phyloP scores from a whole-genome alignment of 164 flowering plant species.

The Magnolia sinica region DNA sequence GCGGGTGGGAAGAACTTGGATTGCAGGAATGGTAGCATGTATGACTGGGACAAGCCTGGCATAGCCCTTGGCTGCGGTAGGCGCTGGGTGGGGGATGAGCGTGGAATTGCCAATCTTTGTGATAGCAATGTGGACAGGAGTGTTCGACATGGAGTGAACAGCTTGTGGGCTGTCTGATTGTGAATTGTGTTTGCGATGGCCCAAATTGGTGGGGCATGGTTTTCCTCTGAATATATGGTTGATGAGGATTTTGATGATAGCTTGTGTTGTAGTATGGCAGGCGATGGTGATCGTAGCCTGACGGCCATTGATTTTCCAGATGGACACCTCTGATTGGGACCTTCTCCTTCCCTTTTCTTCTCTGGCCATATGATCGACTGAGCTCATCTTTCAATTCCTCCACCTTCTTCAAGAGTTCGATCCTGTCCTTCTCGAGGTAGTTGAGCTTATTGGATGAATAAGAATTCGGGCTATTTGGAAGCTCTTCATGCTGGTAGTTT shows the following conservation, averaged over 20 bases:
- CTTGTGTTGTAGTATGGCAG: constrained; percentile 13
- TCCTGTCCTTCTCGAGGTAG: constrained; percentile 35
- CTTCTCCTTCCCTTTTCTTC: constrained; percentile 21
- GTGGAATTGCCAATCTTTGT: constrained; percentile 33
- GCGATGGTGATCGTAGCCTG: constrained; percentile 14
- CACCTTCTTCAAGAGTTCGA: constrained; percentile 53
- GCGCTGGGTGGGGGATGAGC: constrained; percentile 25
- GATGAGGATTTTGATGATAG: constrained; percentile 21
- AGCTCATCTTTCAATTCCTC: constrained; percentile 58
- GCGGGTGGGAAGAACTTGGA: constrained; percentile 42
- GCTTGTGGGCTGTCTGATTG: constrained; percentile 40
- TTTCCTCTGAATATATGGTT: constrained; percentile 22
- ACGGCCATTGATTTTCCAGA: constrained; percentile 23
- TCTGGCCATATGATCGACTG: constrained; percentile 19
- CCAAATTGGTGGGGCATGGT: constrained; percentile 23
- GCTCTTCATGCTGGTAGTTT: constrained; percentile 26
- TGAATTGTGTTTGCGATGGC: constrained; percentile 27
- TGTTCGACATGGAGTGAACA: constrained; percentile 26
- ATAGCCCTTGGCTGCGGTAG: constrained; percentile 16
- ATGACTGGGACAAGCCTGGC: constrained; percentile 20
- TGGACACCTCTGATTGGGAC: constrained; percentile 15
- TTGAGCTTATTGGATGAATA: constrained; percentile 24
- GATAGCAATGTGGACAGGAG: constrained; percentile 29
- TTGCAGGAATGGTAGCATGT: constrained; percentile 15
- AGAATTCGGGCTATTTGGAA: constrained; percentile 16